Evolutionary conservation across 805 yeast species (phyloP).

Genomic region (Barnettozyma sucrosica): DNA sequence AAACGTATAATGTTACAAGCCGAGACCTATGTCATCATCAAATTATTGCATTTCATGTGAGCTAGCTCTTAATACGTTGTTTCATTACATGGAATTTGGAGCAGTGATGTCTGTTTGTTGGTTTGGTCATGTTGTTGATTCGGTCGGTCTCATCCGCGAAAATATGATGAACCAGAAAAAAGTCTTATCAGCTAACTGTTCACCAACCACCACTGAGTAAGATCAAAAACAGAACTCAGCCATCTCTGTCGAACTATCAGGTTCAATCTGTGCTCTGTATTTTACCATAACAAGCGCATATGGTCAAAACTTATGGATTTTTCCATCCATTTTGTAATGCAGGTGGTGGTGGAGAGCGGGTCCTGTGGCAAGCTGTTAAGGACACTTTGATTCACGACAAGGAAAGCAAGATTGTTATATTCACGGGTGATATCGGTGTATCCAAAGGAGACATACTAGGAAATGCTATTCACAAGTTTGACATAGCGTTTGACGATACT

Average conservation of each 20-base stretch:
- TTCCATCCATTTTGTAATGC: conserved; percentile 96
- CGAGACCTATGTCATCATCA: no score
- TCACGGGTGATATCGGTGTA: conserved; percentile 59
- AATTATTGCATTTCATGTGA: no score
- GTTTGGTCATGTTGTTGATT: no score
- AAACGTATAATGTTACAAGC: no score
- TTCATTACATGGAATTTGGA: no score
- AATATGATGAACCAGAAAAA: no score
- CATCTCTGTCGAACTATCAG: not conserved
- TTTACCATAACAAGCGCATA: not conserved
- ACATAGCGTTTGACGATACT: conserved; percentile 41
- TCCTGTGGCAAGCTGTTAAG: conserved; percentile 88
- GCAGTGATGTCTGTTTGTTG: no score
- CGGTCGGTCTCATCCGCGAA: no score
- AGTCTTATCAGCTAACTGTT: not conserved
- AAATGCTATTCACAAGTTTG: conserved; percentile 52
- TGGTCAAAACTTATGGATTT: conserved; percentile 56
- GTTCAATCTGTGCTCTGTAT: not conserved
- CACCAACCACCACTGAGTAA: not conserved
- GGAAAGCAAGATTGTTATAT: conserved; percentile 56
- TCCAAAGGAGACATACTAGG: conserved; percentile 43
- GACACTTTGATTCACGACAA: conserved; percentile 50
- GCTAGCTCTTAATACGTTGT: no score
- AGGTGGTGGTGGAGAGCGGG: conserved; percentile 98
- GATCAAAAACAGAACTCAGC: not conserved